Conservation (phyloP, 257 asterid genomes). For the Prunella vulgaris region DNA sequence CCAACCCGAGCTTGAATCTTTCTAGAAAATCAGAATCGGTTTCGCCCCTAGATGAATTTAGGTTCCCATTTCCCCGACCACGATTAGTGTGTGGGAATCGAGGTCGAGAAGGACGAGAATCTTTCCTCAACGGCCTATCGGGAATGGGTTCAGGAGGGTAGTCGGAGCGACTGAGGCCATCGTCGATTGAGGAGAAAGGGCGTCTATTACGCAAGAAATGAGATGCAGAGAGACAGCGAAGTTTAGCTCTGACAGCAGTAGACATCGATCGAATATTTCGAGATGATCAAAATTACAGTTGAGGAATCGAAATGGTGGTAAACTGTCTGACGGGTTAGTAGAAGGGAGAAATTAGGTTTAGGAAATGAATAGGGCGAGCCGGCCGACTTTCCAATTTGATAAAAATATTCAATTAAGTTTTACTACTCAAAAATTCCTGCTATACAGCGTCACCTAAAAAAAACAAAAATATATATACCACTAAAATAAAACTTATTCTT, state of each 20-base stretch:
- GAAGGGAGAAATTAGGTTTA: not conserved
- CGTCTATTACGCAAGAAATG: constrained; percentile 20
- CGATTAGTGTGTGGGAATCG: constrained; percentile 26
- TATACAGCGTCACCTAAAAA: too few species aligned
- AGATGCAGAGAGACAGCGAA: constrained; percentile 18
- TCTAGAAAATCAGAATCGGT: constrained; percentile 64
- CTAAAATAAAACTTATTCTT: too few species aligned
- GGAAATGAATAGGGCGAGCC: not conserved
- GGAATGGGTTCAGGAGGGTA: constrained; percentile 50
- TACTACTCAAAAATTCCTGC: too few species aligned
- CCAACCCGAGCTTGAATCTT: constrained; percentile 70
- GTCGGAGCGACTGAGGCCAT: constrained; percentile 15
- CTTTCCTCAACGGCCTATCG: constrained; percentile 44
- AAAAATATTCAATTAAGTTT: too few species aligned
- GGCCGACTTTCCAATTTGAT: too few species aligned
- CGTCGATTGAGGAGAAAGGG: constrained; percentile 28
- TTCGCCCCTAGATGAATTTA: constrained; percentile 17
- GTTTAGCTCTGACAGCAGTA: constrained; percentile 29
- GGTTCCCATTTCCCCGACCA: constrained; percentile 29
- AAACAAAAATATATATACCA: too few species aligned
- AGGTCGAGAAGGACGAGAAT: constrained; percentile 19
- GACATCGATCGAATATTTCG: constrained; percentile 24
- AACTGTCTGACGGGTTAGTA: accelerated
- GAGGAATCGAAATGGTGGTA: not conserved
- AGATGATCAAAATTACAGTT: not conserved